Percentiles rank a stretch among this genome's conserved stretches.
Conservation (phyloP, 176 grass and related monocot species). For the Lolium multiflorum region DNA sequence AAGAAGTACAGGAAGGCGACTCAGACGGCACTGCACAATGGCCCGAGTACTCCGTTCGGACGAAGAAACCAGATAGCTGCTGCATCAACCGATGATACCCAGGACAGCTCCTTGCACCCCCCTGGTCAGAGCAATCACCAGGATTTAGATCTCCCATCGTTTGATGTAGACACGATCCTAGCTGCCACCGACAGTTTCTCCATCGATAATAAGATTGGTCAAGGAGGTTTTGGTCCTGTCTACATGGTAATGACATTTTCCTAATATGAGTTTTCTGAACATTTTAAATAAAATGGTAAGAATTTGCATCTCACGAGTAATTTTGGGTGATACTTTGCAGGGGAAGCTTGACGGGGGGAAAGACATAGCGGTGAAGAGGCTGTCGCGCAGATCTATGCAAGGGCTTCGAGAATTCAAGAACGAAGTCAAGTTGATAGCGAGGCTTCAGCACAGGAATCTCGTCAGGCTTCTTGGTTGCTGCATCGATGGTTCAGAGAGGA, state of each 20-base stretch:
- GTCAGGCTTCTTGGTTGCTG: slow-evolving; percentile 57
- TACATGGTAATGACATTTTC: slow-evolving; percentile 36
- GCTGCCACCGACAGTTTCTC: slow-evolving; percentile 45
- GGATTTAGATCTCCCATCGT: slow-evolving; percentile 37
- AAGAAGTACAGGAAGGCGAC: background rate
- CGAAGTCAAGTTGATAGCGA: too few relatives aligned
- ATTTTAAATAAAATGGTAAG: background rate
- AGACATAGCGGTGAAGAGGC: slow-evolving; percentile 51
- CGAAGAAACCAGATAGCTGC: slow-evolving; percentile 27
- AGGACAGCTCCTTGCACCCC: slow-evolving; percentile 16
- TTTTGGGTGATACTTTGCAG: background rate
- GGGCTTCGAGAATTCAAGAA: too few relatives aligned
- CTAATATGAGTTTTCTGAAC: background rate
- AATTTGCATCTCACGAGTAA: background rate
- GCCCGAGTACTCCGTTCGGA: background rate
- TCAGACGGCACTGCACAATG: background rate
- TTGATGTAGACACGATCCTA: slow-evolving; percentile 25
- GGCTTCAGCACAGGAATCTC: slow-evolving; percentile 44
- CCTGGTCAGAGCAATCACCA: background rate
- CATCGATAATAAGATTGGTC: background rate
- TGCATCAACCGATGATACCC: background rate
- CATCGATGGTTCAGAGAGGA: too few relatives aligned
- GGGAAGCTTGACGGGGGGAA: slow-evolving; percentile 17
- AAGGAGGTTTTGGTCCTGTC: slow-evolving; percentile 51
- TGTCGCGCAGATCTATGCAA: too few relatives aligned